Evolutionary conservation across 306 rosid species (phyloP).

Genomic region (Biancaea sappan): DNA sequence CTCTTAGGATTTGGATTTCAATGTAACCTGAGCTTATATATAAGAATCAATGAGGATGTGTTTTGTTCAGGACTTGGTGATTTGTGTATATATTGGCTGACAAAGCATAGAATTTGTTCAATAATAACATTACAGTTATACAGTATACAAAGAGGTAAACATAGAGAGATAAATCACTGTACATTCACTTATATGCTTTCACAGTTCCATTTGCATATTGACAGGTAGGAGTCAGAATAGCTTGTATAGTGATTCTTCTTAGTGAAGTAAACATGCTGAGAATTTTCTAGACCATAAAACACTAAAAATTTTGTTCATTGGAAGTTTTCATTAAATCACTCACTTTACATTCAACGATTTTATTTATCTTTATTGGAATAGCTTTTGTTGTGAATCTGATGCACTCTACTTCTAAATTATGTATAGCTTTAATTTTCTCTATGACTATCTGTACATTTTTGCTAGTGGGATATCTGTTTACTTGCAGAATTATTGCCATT

Average conservation of each 20-base stretch:
- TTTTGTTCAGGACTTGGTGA: background rate
- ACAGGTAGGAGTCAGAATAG: background rate
- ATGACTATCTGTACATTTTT: background rate
- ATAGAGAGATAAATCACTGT: background rate
- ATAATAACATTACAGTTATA: no score
- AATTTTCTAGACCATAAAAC: background rate
- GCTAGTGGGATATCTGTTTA: background rate
- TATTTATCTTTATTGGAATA: no score
- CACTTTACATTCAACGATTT: background rate
- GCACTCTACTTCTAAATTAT: background rate
- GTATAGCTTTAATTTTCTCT: background rate
- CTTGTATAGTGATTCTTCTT: background rate
- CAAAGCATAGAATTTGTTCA: no score
- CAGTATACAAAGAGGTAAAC: no score
- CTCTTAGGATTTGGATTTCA: background rate
- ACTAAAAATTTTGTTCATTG: background rate
- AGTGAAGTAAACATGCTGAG: background rate
- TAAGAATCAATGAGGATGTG: background rate
- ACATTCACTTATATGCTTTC: background rate
- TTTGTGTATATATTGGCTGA: background rate
- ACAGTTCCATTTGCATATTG: background rate
- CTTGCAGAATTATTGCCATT: background rate
- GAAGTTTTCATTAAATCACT: background rate
- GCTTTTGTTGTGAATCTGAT: background rate
- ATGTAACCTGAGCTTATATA: background rate